These are phyloP conservation scores for Candida schatavii DNA, from an alignment of 805 yeast genomes.

Conservation along the genomic window DNA sequence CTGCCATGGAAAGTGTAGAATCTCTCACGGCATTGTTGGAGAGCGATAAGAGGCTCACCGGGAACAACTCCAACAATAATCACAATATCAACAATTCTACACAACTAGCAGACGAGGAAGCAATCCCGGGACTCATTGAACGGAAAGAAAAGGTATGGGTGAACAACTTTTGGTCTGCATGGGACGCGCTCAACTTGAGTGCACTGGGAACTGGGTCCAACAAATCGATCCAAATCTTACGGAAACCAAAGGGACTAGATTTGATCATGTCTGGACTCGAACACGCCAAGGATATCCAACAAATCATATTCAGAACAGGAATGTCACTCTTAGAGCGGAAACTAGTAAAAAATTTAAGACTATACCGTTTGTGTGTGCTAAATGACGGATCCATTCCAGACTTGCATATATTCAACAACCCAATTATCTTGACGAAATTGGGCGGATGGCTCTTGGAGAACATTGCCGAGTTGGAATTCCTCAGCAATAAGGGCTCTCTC, in stretches of 20 bases:
- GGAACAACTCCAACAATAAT: slow-evolving; percentile 15
- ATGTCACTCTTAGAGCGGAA: slow-evolving; percentile 84
- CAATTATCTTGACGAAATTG: slow-evolving; percentile 75
- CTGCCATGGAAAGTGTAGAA: slow-evolving; percentile 93
- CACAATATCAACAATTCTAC: slow-evolving; percentile 15
- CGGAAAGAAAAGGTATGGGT: slow-evolving; percentile 66
- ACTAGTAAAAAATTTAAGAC: slow-evolving; percentile 70
- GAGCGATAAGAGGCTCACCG: slow-evolving; percentile 40
- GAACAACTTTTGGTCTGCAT: slow-evolving; percentile 62
- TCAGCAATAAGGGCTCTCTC: slow-evolving; percentile 39
- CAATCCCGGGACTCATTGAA: slow-evolving; percentile 27
- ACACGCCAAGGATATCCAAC: slow-evolving; percentile 80
- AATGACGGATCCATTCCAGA: slow-evolving; percentile 79
- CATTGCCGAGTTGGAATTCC: slow-evolving; percentile 70
- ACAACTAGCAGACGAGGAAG: slow-evolving; percentile 17
- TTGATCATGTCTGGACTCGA: slow-evolving; percentile 67
- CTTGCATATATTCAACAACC: slow-evolving; percentile 73
- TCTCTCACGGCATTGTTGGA: slow-evolving; percentile 83
- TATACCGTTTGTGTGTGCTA: slow-evolving; percentile 82
- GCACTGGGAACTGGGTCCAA: slow-evolving; percentile 4
- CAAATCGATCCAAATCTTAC: slow-evolving; percentile 14
- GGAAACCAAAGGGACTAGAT: slow-evolving; percentile 45
- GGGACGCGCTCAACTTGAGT: slow-evolving; percentile 47
- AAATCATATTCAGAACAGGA: slow-evolving; percentile 81
- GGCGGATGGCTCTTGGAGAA: slow-evolving; percentile 92